Evolutionary conservation across 495 filamentous ascomycete genomes (phyloP).

Genomic region (Hypoxylon rickii): DNA sequence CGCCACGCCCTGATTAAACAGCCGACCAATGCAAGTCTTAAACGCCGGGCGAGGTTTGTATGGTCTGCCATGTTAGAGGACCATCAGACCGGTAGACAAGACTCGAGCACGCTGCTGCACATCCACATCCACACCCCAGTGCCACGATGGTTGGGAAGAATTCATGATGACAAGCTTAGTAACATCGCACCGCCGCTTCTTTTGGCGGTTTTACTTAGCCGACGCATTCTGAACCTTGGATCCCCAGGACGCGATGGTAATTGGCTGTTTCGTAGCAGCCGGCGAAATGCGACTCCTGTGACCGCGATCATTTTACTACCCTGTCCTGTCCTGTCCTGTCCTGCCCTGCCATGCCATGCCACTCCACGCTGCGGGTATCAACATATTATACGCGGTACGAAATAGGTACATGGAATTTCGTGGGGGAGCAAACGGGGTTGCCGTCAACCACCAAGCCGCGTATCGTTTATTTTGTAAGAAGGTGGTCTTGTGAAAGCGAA

Average conservation of each 20-base stretch:
- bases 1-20: slow-evolving; percentile 23
- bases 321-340: slow-evolving; percentile 1
- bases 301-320: slow-evolving; percentile 24
- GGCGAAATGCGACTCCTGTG: slow-evolving; percentile 26
- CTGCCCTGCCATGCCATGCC: no score
- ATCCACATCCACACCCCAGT: no score
- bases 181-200: slow-evolving; percentile 21
- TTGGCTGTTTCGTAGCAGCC: slow-evolving; percentile 23
- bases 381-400: slow-evolving; percentile 3
- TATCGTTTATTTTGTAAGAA: no score
- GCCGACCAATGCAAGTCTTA: slow-evolving; percentile 15
- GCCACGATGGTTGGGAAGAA: no score
- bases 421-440: background rate
- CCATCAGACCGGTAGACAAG: no score
- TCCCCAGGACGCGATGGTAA: slow-evolving; percentile 10
- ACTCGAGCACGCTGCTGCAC: no score
- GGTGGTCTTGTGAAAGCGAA: no score
- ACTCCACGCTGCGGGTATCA: slow-evolving; percentile 14
- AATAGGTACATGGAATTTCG: slow-evolving; percentile 1
- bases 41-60: slow-evolving; percentile 13
- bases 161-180: slow-evolving; percentile 22
- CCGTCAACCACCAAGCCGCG: background rate
- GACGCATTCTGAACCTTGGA: background rate
- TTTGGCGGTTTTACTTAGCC: slow-evolving; percentile 18
- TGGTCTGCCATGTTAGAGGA: no score